Base-by-base conservation (phyloP, 768 basidiomycete species). In the Gloeostereum incarnatum region DNA sequence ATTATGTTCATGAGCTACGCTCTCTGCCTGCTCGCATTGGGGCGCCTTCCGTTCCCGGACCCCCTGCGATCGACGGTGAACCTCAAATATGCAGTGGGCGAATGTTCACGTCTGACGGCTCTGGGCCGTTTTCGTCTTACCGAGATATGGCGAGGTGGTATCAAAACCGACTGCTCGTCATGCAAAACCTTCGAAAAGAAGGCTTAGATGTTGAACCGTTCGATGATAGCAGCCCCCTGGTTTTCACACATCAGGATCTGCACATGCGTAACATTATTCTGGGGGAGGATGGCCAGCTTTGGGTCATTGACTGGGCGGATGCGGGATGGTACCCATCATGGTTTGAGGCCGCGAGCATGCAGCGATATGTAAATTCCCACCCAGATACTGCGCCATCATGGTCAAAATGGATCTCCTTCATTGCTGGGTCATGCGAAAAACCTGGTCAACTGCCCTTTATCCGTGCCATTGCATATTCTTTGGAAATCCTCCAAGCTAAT, bases 241-340 rank as follows among this genome's bases (percentile, higher is more conserved):
- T 50, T 13, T 46, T 58, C 14, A 52, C 46, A 6, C 58, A 61
- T 38, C 33, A 34, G 6, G 59, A 60, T 33, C 34, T 60, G 5
- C 46, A 51, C 36, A 39, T 49, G n/a, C 34, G 43, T 3, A 58
- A 61, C 39, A 34, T 57, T 25, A 38, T 58, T 16, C 34, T 58
- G 5, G 47, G 40, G 11, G 43, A 53, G 3, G 51, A 54, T 31
- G 56, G 53, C 1, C 41, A 39, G 11, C 38, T 61, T 4, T 62
- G 57, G 57, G 33, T 61, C 14, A 45, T 60, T 27, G 60, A 60
- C 42, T 60, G 56, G 55, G 53, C 23, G 0, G 34, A 39, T 10
- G 39, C 49, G 2, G 57, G 59, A 4, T 51, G 40, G 26, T 61
- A 51, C 35, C 59, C 59, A 6, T 39, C 11, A 3, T 61, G 55